These are phyloP conservation scores for Willaertia magna DNA, from an alignment of 208 protist genomes.

Conservation along the genomic window DNA sequence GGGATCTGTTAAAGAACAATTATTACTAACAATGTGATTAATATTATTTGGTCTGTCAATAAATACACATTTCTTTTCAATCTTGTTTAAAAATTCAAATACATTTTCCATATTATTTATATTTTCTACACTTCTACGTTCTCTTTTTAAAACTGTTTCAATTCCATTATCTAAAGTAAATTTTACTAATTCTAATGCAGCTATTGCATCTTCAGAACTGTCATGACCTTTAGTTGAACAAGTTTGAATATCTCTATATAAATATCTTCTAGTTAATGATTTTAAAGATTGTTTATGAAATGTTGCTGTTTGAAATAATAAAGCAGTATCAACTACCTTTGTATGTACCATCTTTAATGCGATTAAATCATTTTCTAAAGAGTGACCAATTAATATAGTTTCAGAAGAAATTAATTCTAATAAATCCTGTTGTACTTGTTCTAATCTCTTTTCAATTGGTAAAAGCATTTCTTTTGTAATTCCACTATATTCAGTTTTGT, in stretches of 20 bases:
- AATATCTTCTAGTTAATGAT: constrained; percentile 57
- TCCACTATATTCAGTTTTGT: constrained; percentile 69
- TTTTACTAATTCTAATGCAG: constrained; percentile 55
- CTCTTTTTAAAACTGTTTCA: constrained; percentile 36
- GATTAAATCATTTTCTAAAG: constrained; percentile 79
- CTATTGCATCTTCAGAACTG: constrained; percentile 57
- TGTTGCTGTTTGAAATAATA: constrained; percentile 45
- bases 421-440: constrained; percentile 54
- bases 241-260: constrained; percentile 57
- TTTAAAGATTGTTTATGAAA: constrained; percentile 60
- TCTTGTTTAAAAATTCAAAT: neutral
- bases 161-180: constrained; percentile 61
- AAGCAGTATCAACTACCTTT: constrained; percentile 62
- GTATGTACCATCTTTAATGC: constrained; percentile 60
- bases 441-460: constrained; percentile 47
- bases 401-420: constrained; percentile 40
- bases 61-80: neutral
- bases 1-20: neutral
- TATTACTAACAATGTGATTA: neutral
- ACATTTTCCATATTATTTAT: constrained; percentile 12
- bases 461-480: constrained; percentile 58
- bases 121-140: neutral
- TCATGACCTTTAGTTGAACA: constrained; percentile 39
- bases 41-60: neutral
- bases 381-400: constrained; percentile 75